Evolutionary conservation across 805 yeast genomes (phyloP).

Genomic region (Saccharomyces kudriavzevii): DNA sequence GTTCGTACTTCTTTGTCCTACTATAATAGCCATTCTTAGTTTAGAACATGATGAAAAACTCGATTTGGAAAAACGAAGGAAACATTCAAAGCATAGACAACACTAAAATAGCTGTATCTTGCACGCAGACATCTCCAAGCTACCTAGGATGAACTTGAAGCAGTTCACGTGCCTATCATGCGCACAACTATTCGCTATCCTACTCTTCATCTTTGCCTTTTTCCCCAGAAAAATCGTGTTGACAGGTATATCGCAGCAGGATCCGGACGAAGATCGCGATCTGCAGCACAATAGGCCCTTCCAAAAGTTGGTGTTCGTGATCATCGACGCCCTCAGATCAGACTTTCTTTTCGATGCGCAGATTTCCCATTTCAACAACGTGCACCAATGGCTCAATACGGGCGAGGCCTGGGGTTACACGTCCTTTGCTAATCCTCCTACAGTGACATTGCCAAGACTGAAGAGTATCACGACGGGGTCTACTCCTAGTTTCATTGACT

Average conservation of each 20-base stretch:
- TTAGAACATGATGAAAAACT: neutral
- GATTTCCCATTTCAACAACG: slow-evolving; percentile 54
- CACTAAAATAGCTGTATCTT: neutral
- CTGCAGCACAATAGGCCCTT: slow-evolving; percentile 35
- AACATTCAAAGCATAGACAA: neutral
- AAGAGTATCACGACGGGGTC: slow-evolving; percentile 94
- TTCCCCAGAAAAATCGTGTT: neutral
- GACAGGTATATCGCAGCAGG: neutral
- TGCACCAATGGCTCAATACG: slow-evolving; percentile 53
- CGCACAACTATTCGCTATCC: neutral
- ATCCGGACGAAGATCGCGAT: slow-evolving; percentile 5
- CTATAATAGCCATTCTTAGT: neutral
- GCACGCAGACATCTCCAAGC: neutral
- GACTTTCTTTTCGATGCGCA: slow-evolving; percentile 68
- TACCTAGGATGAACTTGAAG: neutral
- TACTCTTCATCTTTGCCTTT: neutral
- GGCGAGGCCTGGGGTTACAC: slow-evolving; percentile 84
- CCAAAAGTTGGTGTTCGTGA: slow-evolving; percentile 66
- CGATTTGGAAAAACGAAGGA: neutral
- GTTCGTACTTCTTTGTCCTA: neutral
- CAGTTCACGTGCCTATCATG: neutral
- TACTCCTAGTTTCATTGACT: slow-evolving; percentile 88
- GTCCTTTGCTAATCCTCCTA: slow-evolving; percentile 89
- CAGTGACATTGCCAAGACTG: slow-evolving; percentile 88
- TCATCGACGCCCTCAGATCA: slow-evolving; percentile 86